A percentile compares a stretch with the other conserved stretches of the same genome.
Conservation (phyloP, 176 grass and related monocot species). For the Aegilops bicornis region DNA sequence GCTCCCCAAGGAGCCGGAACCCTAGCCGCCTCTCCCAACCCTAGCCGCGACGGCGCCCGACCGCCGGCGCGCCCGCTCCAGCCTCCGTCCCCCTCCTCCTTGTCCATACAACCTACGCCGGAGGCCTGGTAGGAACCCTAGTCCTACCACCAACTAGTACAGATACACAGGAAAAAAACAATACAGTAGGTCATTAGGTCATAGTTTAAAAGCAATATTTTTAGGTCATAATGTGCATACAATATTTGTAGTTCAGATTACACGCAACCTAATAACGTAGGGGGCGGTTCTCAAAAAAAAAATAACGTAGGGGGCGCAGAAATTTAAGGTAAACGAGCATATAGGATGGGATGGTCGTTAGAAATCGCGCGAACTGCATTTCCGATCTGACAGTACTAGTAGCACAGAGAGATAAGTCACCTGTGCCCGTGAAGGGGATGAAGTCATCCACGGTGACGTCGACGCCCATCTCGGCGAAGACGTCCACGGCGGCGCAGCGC, state of each 20-base stretch:
- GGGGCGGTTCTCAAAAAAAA: not conserved
- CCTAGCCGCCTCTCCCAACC: too few relatives aligned
- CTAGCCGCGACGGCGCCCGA: too few relatives aligned
- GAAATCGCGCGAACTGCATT: not conserved
- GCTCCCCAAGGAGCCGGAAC: too few relatives aligned
- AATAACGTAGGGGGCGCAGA: not conserved
- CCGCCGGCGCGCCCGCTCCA: too few relatives aligned
- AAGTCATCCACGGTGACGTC: slow-evolving; percentile 88
- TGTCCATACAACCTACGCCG: too few relatives aligned
- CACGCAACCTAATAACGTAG: not conserved
- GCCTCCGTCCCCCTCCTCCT: too few relatives aligned
- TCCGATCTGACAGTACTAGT: not conserved
- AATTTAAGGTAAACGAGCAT: not conserved
- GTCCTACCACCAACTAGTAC: too few relatives aligned
- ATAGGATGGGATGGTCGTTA: not conserved
- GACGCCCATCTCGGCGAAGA: slow-evolving; percentile 92
- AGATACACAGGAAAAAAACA: not conserved
- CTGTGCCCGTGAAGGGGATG: slow-evolving; percentile 90
- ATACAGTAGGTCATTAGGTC: too few relatives aligned
- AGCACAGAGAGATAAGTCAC: slow-evolving; percentile 40
- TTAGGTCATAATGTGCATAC: too few relatives aligned
- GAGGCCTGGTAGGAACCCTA: too few relatives aligned
- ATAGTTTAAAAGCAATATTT: too few relatives aligned
- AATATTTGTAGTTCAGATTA: not conserved
- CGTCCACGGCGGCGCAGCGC: slow-evolving; percentile 67